Conservation (phyloP, 768 basidiomycete genomes). For the Tubosaeta sp. region DNA sequence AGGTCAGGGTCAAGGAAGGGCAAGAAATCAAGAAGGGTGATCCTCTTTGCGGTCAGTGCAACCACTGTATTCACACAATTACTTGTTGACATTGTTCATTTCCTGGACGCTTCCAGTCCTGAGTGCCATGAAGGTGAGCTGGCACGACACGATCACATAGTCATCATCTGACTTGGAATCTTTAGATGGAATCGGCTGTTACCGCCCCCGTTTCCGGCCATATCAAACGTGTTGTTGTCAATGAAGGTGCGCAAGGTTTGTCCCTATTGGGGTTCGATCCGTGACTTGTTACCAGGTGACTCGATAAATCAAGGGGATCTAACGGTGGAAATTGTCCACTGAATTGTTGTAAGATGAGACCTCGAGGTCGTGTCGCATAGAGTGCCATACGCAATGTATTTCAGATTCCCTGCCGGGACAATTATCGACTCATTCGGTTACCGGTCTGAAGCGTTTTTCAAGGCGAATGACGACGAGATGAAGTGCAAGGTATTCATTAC, state of each 20-base stretch:
- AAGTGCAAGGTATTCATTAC: slow-evolving; percentile 10
- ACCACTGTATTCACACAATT: slow-evolving; percentile 16
- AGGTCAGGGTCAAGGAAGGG: slow-evolving; percentile 96
- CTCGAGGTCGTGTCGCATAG: slow-evolving; percentile 13
- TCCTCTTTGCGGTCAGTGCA: slow-evolving; percentile 76
- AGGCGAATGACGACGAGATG: background rate
- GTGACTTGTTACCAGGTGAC: slow-evolving; percentile 54
- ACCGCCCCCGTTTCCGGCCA: slow-evolving; percentile 96
- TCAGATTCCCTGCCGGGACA: slow-evolving; percentile 10
- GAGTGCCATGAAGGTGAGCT: slow-evolving; percentile 91
- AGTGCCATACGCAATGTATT: slow-evolving; percentile 15
- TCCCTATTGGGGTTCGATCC: background rate
- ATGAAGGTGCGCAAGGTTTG: slow-evolving; percentile 56
- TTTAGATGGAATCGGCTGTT: slow-evolving; percentile 95
- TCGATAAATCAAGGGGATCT: slow-evolving; percentile 94
- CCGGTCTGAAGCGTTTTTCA: background rate
- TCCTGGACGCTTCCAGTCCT: slow-evolving; percentile 50
- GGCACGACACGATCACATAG: background rate
- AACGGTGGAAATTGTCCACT: slow-evolving; percentile 82
- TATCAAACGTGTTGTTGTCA: slow-evolving; percentile 88
- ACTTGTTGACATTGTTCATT: slow-evolving; percentile 10
- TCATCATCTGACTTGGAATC: slow-evolving; percentile 17
- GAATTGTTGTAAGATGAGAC: slow-evolving; percentile 13
- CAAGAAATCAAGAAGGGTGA: slow-evolving; percentile 98
- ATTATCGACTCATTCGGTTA: slow-evolving; percentile 1